Conservation (phyloP, 2,329 filamentous ascomycete species). For the Chaetothyriales sp. region DNA sequence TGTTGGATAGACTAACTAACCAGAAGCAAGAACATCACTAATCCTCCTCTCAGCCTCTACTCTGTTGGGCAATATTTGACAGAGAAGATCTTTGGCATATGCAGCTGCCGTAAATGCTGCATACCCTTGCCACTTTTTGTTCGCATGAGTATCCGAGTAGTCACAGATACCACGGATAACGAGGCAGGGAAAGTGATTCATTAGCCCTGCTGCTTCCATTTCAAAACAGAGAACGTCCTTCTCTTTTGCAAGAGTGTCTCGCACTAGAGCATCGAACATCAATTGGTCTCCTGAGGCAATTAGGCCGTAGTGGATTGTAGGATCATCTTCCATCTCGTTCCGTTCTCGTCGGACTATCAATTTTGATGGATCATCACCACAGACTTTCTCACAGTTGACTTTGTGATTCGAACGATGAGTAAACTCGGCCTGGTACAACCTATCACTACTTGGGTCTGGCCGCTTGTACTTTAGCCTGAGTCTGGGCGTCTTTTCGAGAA, state of each 20-base stretch:
- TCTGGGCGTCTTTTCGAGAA: not conserved
- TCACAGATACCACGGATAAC: constrained; percentile 20
- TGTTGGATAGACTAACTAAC: no score
- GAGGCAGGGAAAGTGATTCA: constrained; percentile 17
- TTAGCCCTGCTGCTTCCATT: constrained; percentile 19
- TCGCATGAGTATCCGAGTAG: constrained; percentile 21
- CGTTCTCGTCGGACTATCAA: constrained; percentile 4
- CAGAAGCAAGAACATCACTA: no score
- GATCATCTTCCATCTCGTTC: constrained; percentile 3
- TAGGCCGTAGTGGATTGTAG: no score
- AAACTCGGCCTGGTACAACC: constrained; percentile 5
- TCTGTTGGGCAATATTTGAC: constrained; percentile 1
- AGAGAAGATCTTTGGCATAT: constrained; percentile 8
- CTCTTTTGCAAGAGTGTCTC: constrained; percentile 9
- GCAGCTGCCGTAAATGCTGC: constrained; percentile 17
- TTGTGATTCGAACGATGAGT: constrained; percentile 3
- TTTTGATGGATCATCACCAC: constrained; percentile 4
- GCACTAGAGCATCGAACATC: constrained; percentile 11
- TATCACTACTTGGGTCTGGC: no score
- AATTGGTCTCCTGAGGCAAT: constrained; percentile 17
- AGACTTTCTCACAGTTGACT: constrained; percentile 1
- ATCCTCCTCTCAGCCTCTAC: constrained; percentile 1
- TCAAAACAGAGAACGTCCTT: constrained; percentile 15
- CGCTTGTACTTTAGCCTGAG: constrained; percentile 1
- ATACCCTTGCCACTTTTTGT: constrained; percentile 21